Conservation (phyloP, 768 basidiomycete genomes). For the Rhodotorula graminis region DNA sequence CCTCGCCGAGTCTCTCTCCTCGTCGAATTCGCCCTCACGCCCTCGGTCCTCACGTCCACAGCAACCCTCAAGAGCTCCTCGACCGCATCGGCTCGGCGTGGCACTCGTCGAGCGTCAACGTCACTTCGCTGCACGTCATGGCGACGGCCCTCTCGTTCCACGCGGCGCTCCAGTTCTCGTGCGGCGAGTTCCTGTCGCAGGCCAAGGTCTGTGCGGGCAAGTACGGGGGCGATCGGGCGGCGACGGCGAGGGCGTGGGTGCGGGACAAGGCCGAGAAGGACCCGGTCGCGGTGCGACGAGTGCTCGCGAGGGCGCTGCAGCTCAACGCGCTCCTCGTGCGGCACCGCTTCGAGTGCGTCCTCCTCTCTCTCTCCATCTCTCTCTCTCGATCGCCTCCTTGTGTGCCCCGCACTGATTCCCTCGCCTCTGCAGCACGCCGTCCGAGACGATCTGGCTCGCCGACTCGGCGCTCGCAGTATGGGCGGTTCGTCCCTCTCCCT, state of each 20-base stretch:
- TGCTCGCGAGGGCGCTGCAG: background rate
- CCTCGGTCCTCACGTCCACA: background rate
- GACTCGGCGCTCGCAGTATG: background rate
- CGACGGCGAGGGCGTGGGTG: background rate
- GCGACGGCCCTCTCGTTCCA: background rate
- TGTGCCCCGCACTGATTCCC: no score
- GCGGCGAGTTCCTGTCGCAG: background rate
- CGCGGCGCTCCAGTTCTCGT: background rate
- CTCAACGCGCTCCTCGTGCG: background rate
- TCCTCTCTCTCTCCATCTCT: background rate
- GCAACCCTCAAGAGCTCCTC: conserved; percentile 3
- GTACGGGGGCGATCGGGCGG: background rate
- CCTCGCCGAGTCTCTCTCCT: no score
- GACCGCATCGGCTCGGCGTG: background rate
- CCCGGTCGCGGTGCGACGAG: background rate
- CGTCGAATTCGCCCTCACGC: no score
- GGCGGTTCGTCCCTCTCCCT: background rate
- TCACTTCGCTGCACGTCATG: background rate
- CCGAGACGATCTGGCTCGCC: background rate
- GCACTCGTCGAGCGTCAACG: background rate
- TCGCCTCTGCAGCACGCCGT: background rate
- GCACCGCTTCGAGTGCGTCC: background rate
- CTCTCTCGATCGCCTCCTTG: no score
- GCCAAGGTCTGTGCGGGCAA: conserved; percentile 1
- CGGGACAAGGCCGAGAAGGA: background rate